Evolutionary conservation across 768 basidiomycete species (phyloP), one percentile per base, ranked within the genome.

Genomic region (Crucibulum laeve): DNA sequence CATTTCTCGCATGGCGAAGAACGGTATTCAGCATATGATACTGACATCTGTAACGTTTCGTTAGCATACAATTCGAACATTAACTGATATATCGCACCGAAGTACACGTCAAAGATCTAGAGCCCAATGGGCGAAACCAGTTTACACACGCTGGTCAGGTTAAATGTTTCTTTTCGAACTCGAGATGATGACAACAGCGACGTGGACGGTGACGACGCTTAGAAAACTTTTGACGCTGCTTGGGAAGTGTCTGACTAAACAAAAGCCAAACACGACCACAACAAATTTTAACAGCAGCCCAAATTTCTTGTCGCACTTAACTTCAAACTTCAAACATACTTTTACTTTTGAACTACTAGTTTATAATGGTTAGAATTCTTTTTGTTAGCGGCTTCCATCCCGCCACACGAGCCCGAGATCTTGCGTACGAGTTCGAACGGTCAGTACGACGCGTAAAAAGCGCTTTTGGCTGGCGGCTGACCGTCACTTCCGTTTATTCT

Each of bases 381-480:
- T 92, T 90, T 53, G 89, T 92, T 35, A 87, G 82, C 55, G 89
- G 89, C 15, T 92, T 92, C 56, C 82, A 88, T 53, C 83, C 85
- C 4, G 65, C 78, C n/a, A 91, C 87, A 3, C 80, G 88, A 18
- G 90, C 91, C 6, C 76, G 84, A 42, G 89, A 91, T 54, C 76
- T 93, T 2, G 91, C 91, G 1, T 87, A 68, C 53, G 89, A 91
- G 61, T 92, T 93, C 53, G 91, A 93, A 73, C 76, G 84, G 90
- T 90, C 46, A 36, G 70, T 55, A 53, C 18, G 24, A 17, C 21
- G 25, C 30, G 5, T 11, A 34, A 26, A 15, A 32, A 26, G 15
- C 5, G 4, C 4, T 39, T 39, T 30, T 22, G 1, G 21, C 18
- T 46, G 38, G 34, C 25, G 22, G 6, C 25, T 21, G 4, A 45